Base-by-base conservation (phyloP, 2,329 filamentous ascomycete species). In the Emericellopsis cladophorae region DNA sequence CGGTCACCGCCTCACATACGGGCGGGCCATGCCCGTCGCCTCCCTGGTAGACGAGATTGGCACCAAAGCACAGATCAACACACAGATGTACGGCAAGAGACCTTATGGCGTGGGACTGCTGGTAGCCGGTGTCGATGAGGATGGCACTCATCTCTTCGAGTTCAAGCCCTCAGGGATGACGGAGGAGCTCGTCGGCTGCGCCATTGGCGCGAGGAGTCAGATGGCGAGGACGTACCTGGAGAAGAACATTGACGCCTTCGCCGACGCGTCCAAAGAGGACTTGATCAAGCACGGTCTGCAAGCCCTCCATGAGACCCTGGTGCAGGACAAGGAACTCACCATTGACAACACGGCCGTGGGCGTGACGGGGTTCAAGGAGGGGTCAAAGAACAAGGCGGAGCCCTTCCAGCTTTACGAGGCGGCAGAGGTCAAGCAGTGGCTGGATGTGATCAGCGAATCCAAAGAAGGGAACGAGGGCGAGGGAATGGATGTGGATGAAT, bases 221-320 rank as follows among this genome's bases (percentile, higher is more conserved):
- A 96, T 96, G 87, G 92, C 92, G 21, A 74, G 92, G 56, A 98
- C 92, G 47, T 98, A 98, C 64, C 71, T 98, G 42, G 92, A 98
- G 74, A 76, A 87, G 56, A 84, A 95, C 65, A 66, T 95, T 46
- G 89, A 94, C 47, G 68, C 79, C 50, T 96, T 98, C 60, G 74
- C 77, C 54, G 73, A 74, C 49, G 81, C 79, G 57, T 77, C 72
- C 48, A 73, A 85, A 53, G 90, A 95, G 57, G 85, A 94, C 63
- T 69, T 98, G 56, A 81, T 98, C 54, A 79, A 79, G 64, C 92
- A 98, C 67, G 92, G 90, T 26, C 68, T 98, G 57, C 76, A 77
- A 57, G 90, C 92, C 40, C 70, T 98, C 58, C 95, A 95, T 73
- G 92, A 98, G 72, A 94, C 84, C 52, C 68, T 98, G 60, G 84